Evolutionary conservation across 2,329 filamentous ascomycete genomes (phyloP).

Genomic region (Emericellopsis cladophorae): DNA sequence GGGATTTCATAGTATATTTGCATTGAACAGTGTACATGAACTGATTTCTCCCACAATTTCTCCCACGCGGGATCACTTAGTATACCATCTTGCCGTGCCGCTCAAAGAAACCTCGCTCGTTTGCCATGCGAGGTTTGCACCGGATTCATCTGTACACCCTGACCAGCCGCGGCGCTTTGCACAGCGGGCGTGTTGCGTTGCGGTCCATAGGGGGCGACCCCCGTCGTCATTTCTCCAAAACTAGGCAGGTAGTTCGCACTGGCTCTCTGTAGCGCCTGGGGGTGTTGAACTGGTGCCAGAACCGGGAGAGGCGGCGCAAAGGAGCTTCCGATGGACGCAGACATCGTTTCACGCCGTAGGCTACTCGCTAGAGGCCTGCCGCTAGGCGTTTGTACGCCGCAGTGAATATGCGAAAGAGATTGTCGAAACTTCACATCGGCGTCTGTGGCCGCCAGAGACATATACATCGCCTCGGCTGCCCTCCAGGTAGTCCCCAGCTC

Average conservation of each 20-base stretch:
- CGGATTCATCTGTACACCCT: neutral
- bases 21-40: too few relatives aligned
- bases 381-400: conserved; percentile 11
- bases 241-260: conserved; percentile 40
- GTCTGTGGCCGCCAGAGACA: conserved; percentile 56
- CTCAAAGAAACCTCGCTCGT: conserved; percentile 22
- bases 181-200: conserved; percentile 2
- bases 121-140: neutral
- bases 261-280: conserved; percentile 16
- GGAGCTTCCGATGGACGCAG: conserved; percentile 16
- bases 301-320: conserved; percentile 22
- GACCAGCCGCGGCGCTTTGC: too few relatives aligned
- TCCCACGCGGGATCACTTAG: too few relatives aligned
- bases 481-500: conserved; percentile 94
- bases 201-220: conserved; percentile 45
- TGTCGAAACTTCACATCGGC: conserved; percentile 24
- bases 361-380: neutral
- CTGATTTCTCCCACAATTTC: too few relatives aligned
- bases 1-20: too few relatives aligned
- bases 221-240: conserved; percentile 52
- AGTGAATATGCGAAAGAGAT: conserved; percentile 23
- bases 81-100: too few relatives aligned
- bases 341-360: conserved; percentile 3
- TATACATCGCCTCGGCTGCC: conserved; percentile 95
- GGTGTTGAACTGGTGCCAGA: conserved; percentile 38